phyloP scores from a whole-genome alignment of 78 protist genomes.

The Dictyostelium capitatum region DNA sequence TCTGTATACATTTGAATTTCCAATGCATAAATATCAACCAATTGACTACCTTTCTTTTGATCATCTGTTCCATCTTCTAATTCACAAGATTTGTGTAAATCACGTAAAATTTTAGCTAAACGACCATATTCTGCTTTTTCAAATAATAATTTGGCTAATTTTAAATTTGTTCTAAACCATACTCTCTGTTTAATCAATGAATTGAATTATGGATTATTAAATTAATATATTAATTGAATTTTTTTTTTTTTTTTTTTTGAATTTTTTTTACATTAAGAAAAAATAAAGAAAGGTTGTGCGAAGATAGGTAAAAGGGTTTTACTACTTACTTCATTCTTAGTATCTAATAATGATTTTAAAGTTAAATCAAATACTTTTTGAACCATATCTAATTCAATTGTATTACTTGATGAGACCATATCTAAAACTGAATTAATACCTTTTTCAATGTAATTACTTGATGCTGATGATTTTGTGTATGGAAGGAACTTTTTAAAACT shows the following conservation, averaged over 20 bases:
- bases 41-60: constrained; percentile 91
- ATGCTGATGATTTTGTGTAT: constrained; percentile 82
- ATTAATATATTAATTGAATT: background rate
- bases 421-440: constrained; percentile 85
- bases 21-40: constrained; percentile 96
- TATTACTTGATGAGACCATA: constrained; percentile 56
- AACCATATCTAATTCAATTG: constrained; percentile 43
- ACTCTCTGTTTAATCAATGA: constrained; percentile 48
- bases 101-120: constrained; percentile 79
- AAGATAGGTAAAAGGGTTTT: too few species aligned
- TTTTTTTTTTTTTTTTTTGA: background rate
- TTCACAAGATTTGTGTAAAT: constrained; percentile 77
- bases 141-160: constrained; percentile 80
- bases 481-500: constrained; percentile 67
- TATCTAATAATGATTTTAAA: constrained; percentile 61
- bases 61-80: constrained; percentile 82
- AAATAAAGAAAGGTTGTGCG: background rate
- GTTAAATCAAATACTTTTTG: constrained; percentile 81
- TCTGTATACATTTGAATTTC: constrained; percentile 97
- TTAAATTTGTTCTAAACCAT: constrained; percentile 85
- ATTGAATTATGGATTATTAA: too few species aligned
- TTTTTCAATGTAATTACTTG: constrained; percentile 76
- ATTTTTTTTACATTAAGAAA: background rate
- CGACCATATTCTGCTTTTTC: constrained; percentile 80
- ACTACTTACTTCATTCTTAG: constrained; percentile 82